phyloP scores from a whole-genome alignment of 176 grass and related monocot genomes.

The Pontederia crassipes region DNA sequence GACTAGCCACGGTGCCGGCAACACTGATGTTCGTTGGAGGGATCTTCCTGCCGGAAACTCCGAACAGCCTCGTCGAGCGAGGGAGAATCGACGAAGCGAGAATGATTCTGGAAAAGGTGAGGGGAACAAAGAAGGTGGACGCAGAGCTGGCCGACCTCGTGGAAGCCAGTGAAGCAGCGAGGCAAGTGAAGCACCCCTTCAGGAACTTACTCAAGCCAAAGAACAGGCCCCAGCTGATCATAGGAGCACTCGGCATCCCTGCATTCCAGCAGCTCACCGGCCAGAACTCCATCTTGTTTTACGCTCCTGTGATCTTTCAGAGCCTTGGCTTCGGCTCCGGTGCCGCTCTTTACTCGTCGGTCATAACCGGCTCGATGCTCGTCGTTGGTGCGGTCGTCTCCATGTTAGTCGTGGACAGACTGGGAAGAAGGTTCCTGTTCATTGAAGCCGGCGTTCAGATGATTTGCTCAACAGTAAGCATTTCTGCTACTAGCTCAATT shows the following conservation, averaged over 20 bases:
- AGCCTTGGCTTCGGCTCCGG: conserved; percentile 67
- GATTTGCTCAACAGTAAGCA: conserved; percentile 61
- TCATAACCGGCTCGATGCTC: conserved; percentile 90
- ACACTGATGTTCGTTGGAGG: conserved; percentile 66
- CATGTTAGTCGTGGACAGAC: conserved; percentile 65
- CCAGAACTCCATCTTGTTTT: conserved; percentile 93
- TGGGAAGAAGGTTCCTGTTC: conserved; percentile 78
- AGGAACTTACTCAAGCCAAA: conserved; percentile 52
- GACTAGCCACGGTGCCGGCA: conserved; percentile 73
- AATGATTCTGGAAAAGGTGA: conserved; percentile 62
- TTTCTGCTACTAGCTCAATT: no score
- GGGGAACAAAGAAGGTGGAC: conserved; percentile 73
- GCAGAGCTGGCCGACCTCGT: conserved; percentile 84
- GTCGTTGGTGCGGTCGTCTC: conserved; percentile 73
- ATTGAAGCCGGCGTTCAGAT: conserved; percentile 85
- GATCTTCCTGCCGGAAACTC: conserved; percentile 73
- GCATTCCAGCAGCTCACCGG: conserved; percentile 96
- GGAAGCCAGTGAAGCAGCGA: conserved; percentile 73
- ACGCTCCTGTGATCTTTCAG: conserved; percentile 88
- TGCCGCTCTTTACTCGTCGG: conserved; percentile 59
- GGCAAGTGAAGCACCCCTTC: conserved; percentile 45
- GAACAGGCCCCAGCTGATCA: conserved; percentile 80
- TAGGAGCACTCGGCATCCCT: conserved; percentile 81
- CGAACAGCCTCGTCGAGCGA: conserved; percentile 89
- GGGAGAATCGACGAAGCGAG: conserved; percentile 55